Percentiles rank a stretch among this genome's conserved stretches.
Evolutionary conservation across 164 flowering plant species (phyloP).

Genomic region (Nymphaea thermarum): DNA sequence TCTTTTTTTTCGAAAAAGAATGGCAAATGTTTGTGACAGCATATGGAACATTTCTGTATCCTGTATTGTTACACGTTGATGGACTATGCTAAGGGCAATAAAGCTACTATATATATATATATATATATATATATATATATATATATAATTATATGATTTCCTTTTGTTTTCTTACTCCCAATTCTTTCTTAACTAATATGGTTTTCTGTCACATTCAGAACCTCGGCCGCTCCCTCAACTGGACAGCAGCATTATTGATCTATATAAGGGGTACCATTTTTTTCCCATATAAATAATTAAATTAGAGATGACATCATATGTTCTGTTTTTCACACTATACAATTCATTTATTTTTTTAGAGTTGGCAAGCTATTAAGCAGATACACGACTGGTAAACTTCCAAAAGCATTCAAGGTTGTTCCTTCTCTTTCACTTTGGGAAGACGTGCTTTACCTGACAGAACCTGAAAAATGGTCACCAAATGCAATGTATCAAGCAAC

Average conservation of each 20-base stretch:
- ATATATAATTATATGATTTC: too few species aligned
- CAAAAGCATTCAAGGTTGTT: slow-evolving; percentile 77
- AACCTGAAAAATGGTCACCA: slow-evolving; percentile 97
- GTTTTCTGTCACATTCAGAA: slow-evolving; percentile 24
- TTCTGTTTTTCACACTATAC: neutral
- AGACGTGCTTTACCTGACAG: slow-evolving; percentile 71
- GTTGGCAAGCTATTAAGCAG: slow-evolving; percentile 61
- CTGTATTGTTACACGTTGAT: too few species aligned
- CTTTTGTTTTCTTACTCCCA: too few species aligned
- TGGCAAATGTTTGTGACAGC: too few species aligned
- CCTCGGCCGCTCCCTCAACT: slow-evolving; percentile 46
- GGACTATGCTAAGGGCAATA: too few species aligned
- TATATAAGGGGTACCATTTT: slow-evolving; percentile 64
- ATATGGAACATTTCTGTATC: too few species aligned
- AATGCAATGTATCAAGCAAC: slow-evolving; percentile 91
- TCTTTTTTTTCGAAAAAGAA: too few species aligned
- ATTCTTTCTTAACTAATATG: too few species aligned
- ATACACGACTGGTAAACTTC: slow-evolving; percentile 80
- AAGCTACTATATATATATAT: too few species aligned
- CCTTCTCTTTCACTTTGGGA: slow-evolving; percentile 67
- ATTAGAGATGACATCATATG: neutral
- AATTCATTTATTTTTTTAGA: slow-evolving; percentile 24
- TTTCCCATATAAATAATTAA: neutral
- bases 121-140: too few species aligned
- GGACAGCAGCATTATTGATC: slow-evolving; percentile 48